These are phyloP conservation scores for Epichloe typhina DNA, from an alignment of 2,329 filamentous ascomycete species.

Conservation along the genomic window DNA sequence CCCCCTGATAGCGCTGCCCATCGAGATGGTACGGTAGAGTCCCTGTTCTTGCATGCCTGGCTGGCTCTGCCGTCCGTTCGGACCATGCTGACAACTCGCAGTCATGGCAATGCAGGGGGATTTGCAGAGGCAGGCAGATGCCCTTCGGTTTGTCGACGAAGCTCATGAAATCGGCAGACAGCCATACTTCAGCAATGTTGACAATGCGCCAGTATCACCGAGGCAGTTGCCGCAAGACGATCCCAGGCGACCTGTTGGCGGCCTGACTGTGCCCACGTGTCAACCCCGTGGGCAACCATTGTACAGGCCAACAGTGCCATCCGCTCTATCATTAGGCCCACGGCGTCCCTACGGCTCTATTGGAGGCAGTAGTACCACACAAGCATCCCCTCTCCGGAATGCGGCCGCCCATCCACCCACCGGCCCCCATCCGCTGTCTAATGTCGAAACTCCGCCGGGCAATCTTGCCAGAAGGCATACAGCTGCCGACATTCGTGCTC, in stretches of 20 bases:
- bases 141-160: slow-evolving; percentile 44
- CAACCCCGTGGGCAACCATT: slow-evolving; percentile 47
- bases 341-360: slow-evolving; percentile 79
- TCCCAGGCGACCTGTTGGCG: slow-evolving; percentile 53
- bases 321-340: slow-evolving; percentile 67
- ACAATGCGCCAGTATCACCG: slow-evolving; percentile 73
- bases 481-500: slow-evolving; percentile 85
- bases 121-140: slow-evolving; percentile 47
- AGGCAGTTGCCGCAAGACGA: slow-evolving; percentile 81
- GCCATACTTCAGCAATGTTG: slow-evolving; percentile 52
- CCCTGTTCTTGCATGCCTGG: slow-evolving; percentile 10
- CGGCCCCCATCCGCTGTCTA: slow-evolving; percentile 51
- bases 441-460: slow-evolving; percentile 48
- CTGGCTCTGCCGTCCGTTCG: neutral
- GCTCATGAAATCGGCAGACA: slow-evolving; percentile 56
- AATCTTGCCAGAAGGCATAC: slow-evolving; percentile 78
- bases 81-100: slow-evolving; percentile 14
- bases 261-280: slow-evolving; percentile 47
- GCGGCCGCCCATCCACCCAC: slow-evolving; percentile 51
- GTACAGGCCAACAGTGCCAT: slow-evolving; percentile 65
- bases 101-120: slow-evolving; percentile 45
- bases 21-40: slow-evolving; percentile 55
- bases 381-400: slow-evolving; percentile 62
- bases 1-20: slow-evolving; percentile 63
- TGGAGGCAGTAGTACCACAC: slow-evolving; percentile 53